Evolutionary conservation across 139 green algal species (phyloP), one percentile per base, ranked within the genome.

Genomic region (Haematococcus sp.): DNA sequence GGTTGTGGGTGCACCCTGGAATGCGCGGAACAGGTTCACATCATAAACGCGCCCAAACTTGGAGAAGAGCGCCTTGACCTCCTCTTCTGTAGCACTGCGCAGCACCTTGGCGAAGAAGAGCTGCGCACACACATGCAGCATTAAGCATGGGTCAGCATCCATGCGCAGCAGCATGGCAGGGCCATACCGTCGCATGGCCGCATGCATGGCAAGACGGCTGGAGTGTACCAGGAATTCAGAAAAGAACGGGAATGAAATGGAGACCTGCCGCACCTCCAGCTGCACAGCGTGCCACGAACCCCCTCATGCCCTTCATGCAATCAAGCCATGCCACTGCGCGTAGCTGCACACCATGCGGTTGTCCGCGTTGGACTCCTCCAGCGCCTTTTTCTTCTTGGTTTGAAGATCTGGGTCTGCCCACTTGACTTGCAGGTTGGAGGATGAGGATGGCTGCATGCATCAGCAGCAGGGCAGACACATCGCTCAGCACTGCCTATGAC

Each of bases 21-120:
- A 90, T 0, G 85, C 85, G 0, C 85, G 70, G 60, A 90, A 90
- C 31, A 90, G 69, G 76, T 90, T 90, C 15, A 90, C 76, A 34
- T 90, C 85, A 27, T 84, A 74, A 22, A 90, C 85, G 31, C 76
- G 80, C 51, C 85, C 85, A 67, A 75, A 87, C 3, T 60, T 52
- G 0, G 35, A 56, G 60, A 90, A 90, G 32, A 90, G 77, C 9
- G 27, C 34, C 30, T 66, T 70, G 27, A 90, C 81, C 5, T 90
- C 74, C 3, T 90, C 85, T 33, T 90, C 85, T 9, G 31, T 81
- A 4, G 85, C 79, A 9, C 78, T 81, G 3, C 81, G 71, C n/a
- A 85, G 77, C 43, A 87, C 85, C 74, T 87, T 90, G 71, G 85
- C 85, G 71, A 90, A 90, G 44, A 87, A 87, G 2, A 90, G 64